These are phyloP conservation scores for Lagenidium sp. DNA, from an alignment of 352 stramenopile species.

Conservation along the genomic window DNA sequence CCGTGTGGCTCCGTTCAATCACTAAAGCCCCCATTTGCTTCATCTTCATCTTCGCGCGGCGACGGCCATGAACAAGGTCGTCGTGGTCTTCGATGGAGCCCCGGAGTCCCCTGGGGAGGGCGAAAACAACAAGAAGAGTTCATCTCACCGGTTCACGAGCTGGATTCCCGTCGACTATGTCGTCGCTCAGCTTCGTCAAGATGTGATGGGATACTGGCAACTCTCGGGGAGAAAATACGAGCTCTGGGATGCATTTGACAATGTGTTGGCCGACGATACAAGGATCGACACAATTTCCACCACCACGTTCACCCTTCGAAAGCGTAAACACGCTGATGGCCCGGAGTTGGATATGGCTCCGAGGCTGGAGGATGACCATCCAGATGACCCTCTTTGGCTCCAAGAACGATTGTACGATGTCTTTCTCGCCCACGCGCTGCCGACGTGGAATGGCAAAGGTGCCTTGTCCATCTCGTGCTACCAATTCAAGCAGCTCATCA, in stretches of 20 bases:
- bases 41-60: too few relatives aligned
- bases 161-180: conserved; percentile 50
- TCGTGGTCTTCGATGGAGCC: conserved; percentile 17
- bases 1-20: too few relatives aligned
- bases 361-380: background rate
- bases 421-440: conserved; percentile 48
- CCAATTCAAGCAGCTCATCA: conserved; percentile 55
- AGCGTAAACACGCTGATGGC: too few relatives aligned
- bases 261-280: conserved; percentile 12
- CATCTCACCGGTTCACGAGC: conserved; percentile 4
- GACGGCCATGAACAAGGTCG: conserved; percentile 26
- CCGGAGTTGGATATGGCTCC: too few relatives aligned
- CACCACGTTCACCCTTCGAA: conserved; percentile 6
- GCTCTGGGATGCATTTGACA: conserved; percentile 26
- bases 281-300: conserved; percentile 9
- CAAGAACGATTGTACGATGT: conserved; percentile 56
- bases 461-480: conserved; percentile 38
- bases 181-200: conserved; percentile 27
- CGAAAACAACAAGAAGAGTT: too few relatives aligned
- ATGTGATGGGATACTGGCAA: conserved; percentile 37
- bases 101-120: too few relatives aligned
- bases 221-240: conserved; percentile 32
- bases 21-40: too few relatives aligned
- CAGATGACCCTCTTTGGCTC: conserved; percentile 38
- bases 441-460: conserved; percentile 31